Evolutionary conservation across 2,329 filamentous ascomycete species (phyloP), one percentile per base, ranked within the genome.

Genomic region (Helotiales sp.): DNA sequence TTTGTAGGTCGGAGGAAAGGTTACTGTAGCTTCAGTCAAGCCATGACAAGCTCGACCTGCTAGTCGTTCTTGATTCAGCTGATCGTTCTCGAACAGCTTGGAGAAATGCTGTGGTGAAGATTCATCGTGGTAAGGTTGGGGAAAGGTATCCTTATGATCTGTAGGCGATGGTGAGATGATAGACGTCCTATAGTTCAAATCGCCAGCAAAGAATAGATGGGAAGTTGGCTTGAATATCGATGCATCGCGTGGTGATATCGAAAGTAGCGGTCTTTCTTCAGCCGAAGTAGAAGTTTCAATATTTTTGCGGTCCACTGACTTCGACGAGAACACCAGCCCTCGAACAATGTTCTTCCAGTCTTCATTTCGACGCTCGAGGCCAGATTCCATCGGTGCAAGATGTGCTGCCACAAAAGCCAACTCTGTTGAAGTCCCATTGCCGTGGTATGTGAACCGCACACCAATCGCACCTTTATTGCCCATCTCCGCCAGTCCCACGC

Each of bases 391-490:
- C 6, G 95, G 91, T 0, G 94, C 93, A 64, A 98, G 82, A 79
- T 99, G 96, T 13, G 93, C 92, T 45, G 92, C 89, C 47, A 97
- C 89, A 77, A 98, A 96, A 0, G 93, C 97, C 64, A 97, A 78
- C 74, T 92, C 87, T 28, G 90, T 86, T 4, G 81, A 81, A 58
- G 70, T 75, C 22, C 73, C 74, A 10, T 70, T 72, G 32, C 71
- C 74, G 6, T 79, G 75, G 74, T 92, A 90, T 15, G 87, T 84
- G 50, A 96, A 79, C 37, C 93, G 85, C 68, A 95, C 84, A 0
- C 91, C 96, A 0, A 97, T 91, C 3, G 93, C 95, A 32, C 95
- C 96, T 80, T 99, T 99, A 79, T 97, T 97, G 17, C 93, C 96
- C 91, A 97, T 96, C 59, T 95, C 91, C 66, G 89, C 90, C 0